phyloP scores from a whole-genome alignment of 345 rosid genomes.

The Camelina sativa region DNA sequence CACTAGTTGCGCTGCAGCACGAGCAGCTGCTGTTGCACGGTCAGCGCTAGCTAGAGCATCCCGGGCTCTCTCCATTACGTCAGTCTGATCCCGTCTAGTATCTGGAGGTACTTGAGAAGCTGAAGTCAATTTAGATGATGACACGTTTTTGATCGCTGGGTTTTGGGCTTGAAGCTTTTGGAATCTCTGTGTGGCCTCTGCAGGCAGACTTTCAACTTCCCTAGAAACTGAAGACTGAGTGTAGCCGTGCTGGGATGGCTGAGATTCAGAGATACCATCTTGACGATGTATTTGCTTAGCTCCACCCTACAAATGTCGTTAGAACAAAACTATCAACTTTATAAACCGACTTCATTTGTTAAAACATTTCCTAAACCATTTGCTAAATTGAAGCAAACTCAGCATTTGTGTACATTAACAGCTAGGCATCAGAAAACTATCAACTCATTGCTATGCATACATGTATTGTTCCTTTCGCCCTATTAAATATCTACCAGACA shows the following conservation, averaged over 20 bases:
- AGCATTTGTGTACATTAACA: neutral
- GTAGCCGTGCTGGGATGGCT: conserved; percentile 42
- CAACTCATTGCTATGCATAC: neutral
- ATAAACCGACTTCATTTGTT: neutral
- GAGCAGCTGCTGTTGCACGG: conserved; percentile 82
- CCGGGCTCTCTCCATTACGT: conserved; percentile 78
- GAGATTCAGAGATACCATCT: conserved; percentile 49
- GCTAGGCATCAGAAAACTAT: neutral
- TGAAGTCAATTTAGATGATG: conserved; percentile 28
- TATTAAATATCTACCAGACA: conserved; percentile 9
- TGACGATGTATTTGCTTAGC: conserved; percentile 58
- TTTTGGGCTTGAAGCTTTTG: conserved; percentile 43
- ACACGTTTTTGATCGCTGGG: conserved; percentile 33
- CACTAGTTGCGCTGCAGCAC: conserved; percentile 80
- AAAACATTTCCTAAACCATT: neutral
- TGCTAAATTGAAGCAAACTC: conserved; percentile 12
- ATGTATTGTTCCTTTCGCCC: neutral
- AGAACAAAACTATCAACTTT: conserved; percentile 22
- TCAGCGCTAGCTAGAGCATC: conserved; percentile 87
- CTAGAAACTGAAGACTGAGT: conserved; percentile 48
- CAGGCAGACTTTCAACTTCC: conserved; percentile 44
- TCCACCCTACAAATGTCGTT: conserved; percentile 58
- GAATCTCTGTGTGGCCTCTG: conserved; percentile 45
- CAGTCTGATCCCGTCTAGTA: conserved; percentile 39
- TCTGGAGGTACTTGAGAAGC: conserved; percentile 30